Evolutionary conservation across 1,284 basidiomycete species (phyloP).

Genomic region (Cutaneotrichosporon mucoides): DNA sequence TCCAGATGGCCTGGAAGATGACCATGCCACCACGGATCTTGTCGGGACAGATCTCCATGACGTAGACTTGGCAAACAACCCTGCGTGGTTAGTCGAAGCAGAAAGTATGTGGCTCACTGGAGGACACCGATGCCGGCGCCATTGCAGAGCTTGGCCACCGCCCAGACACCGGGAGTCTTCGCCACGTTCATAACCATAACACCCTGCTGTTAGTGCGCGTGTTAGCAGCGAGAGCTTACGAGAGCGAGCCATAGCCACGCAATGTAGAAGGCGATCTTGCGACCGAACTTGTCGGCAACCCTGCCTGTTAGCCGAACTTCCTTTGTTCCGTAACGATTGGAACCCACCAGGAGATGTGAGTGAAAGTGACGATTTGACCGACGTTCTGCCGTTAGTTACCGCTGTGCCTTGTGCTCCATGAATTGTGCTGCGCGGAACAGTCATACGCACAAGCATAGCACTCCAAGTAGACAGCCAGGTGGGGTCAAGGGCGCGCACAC

Average conservation of each 20-base stretch:
- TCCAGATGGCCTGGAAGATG: slow-evolving; percentile 3
- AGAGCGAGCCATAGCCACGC: slow-evolving; percentile 12
- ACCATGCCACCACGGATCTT: too few species aligned
- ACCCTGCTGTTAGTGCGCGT: slow-evolving; percentile 11
- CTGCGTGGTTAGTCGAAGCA: slow-evolving; percentile 10
- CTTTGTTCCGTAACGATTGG: too few species aligned
- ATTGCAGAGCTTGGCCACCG: slow-evolving; percentile 15
- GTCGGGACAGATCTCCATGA: neutral
- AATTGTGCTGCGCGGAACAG: too few species aligned
- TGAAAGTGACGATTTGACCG: slow-evolving; percentile 11
- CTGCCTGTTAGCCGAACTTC: neutral
- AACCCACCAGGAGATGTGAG: slow-evolving; percentile 4
- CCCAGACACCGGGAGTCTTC: slow-evolving; percentile 8
- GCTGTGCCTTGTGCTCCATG: too few species aligned
- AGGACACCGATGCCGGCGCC: slow-evolving; percentile 18
- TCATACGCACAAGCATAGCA: slow-evolving; percentile 10
- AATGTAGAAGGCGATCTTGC: slow-evolving; percentile 16
- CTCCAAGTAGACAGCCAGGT: slow-evolving; percentile 25
- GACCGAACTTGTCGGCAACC: slow-evolving; percentile 22
- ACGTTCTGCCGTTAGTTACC: neutral
- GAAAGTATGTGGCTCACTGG: neutral
- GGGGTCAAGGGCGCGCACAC: slow-evolving; percentile 10
- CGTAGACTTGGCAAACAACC: slow-evolving; percentile 4
- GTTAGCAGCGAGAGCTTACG: neutral
- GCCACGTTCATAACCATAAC: slow-evolving; percentile 15